phyloP scores from a whole-genome alignment of 257 asterid genomes.

The Solanum etuberosum region DNA sequence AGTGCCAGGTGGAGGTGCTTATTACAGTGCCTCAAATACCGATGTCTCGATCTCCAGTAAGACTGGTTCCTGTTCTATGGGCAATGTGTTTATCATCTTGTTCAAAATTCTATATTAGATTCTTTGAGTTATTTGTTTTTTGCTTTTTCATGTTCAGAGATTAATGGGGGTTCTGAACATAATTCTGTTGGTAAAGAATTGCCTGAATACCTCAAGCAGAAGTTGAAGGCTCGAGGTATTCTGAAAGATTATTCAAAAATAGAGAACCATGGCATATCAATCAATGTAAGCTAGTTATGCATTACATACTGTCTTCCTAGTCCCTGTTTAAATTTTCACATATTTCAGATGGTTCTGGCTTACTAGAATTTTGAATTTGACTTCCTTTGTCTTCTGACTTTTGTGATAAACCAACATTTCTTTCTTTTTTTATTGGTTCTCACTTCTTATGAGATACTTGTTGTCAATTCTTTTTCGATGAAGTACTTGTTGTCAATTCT shows the following conservation, averaged over 20 bases:
- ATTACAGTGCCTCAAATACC: slow-evolving; percentile 38
- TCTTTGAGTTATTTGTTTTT: not conserved
- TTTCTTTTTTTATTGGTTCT: not conserved
- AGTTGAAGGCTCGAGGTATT: slow-evolving; percentile 89
- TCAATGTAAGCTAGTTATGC: slow-evolving; percentile 30
- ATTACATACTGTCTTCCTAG: not conserved
- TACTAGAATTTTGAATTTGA: not conserved
- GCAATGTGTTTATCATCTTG: not conserved
- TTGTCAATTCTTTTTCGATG: not conserved
- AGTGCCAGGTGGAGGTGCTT: slow-evolving; percentile 99
- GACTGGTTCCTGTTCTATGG: slow-evolving; percentile 6
- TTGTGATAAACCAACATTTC: not conserved
- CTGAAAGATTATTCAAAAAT: slow-evolving; percentile 38
- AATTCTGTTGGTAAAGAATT: slow-evolving; percentile 35
- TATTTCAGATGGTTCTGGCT: not conserved
- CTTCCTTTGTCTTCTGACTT: not conserved
- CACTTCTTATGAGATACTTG: not conserved
- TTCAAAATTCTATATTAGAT: not conserved
- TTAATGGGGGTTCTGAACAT: slow-evolving; percentile 30
- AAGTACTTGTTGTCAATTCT: not conserved
- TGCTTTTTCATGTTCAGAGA: slow-evolving; percentile 16
- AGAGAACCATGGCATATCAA: slow-evolving; percentile 16
- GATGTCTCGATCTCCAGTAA: slow-evolving; percentile 25
- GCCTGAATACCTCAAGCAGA: slow-evolving; percentile 89
- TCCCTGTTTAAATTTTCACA: not conserved